Evolutionary conservation across 2,329 filamentous ascomycete species (phyloP), one percentile per base, ranked within the genome.

Genomic region (Cryoendolithus antarcticus): DNA sequence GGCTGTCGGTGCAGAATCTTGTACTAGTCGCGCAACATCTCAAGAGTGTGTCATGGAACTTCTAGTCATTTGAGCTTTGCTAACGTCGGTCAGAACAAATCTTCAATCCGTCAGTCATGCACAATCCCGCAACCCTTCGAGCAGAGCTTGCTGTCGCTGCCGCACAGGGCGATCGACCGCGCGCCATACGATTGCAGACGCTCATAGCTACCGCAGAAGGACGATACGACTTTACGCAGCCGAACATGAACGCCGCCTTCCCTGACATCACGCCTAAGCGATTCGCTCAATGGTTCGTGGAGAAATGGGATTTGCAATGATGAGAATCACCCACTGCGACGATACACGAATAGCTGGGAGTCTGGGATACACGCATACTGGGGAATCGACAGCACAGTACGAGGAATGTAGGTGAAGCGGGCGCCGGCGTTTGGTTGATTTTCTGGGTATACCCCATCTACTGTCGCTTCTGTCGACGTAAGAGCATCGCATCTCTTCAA

Each of bases 141-240:
- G 71, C 70, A 47, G 63, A 65, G 34, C 67, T 73, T 39, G 70
- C 51, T 1, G 40, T 59, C 34, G 64, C 62, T 9, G 53, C 55
- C 34, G 48, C 51, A n/a, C 48, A 39, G 15, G 50, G 52, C 11
- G 57, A 66, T 32, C 34, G 50, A 2, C 44, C 52, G 9, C 53
- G 57, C 35, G 61, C 65, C 43, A 54, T 58, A 41, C 62, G 63
- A 4, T 49, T 80, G 36, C 71, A 77, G 42, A 67, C 77, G 27
- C 68, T 85, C 15, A 65, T 82, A 30, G 78, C 77, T 27, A 85
- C 81, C 0, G 74, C 74, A 11, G 72, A 80, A 45, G 76, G 79
- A 2, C 70, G 76, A 7, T 86, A 82, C 52, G 74, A 78, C 45
- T 81, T 82, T 48, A 61, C 64, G 3, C 61, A 70, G 9, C 60